Conservation (phyloP, 163 green algal genomes). For the Trebouxiophyceae sp. region DNA sequence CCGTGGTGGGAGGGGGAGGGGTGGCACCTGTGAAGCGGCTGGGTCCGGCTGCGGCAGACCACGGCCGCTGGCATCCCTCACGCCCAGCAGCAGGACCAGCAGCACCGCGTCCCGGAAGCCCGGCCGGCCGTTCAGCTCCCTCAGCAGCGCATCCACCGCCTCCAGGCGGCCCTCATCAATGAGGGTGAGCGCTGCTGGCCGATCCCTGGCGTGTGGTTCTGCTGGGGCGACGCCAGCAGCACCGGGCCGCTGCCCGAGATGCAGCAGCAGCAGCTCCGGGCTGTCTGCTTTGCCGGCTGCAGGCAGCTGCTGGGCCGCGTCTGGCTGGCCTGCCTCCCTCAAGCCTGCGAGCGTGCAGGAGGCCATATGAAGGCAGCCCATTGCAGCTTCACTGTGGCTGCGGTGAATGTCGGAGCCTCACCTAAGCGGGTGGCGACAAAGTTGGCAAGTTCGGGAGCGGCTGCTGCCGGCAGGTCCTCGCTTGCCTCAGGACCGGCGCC, state of each 20-base stretch:
- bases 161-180: neutral
- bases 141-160: conserved; percentile 16
- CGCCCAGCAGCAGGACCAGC: conserved; percentile 20
- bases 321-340: too few relatives aligned
- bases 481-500: too few relatives aligned
- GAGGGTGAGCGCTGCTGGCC: neutral
- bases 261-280: neutral
- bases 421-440: too few relatives aligned
- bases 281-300: neutral
- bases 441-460: too few relatives aligned
- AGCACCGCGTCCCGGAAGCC: conserved; percentile 23
- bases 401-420: too few relatives aligned
- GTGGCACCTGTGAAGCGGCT: too few relatives aligned
- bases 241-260: neutral
- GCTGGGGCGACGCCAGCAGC: neutral
- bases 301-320: neutral
- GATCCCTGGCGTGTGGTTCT: neutral
- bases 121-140: conserved; percentile 4
- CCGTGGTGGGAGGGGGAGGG: too few relatives aligned
- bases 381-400: too few relatives aligned
- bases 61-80: neutral
- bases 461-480: too few relatives aligned
- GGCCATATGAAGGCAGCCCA: too few relatives aligned
- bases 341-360: too few relatives aligned
- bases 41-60: too few relatives aligned